Base-by-base conservation (phyloP, 2,329 filamentous ascomycete species). In the Beauveria brongniartii region DNA sequence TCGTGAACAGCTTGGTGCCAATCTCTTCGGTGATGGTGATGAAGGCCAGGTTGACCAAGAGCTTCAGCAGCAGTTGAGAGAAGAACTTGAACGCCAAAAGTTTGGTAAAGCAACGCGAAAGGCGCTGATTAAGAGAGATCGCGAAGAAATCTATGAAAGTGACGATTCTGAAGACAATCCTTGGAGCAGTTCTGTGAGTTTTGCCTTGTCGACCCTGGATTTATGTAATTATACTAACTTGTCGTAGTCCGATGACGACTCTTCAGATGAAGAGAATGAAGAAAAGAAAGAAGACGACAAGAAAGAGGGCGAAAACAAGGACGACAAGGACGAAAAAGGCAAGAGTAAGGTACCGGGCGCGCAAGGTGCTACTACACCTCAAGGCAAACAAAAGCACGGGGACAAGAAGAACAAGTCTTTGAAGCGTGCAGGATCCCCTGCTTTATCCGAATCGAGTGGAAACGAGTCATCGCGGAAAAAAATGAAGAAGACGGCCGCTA, bases 381-480 rank as follows among this genome's bases (percentile, higher is more conserved):
- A 78, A 34, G 77, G 76, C 55, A 83, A 82, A 69, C 77, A 75
- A 58, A 76, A 76, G 60, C 68, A 73, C 12, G 71, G 73, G 26
- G 66, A 75, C 6, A 84, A 83, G 72, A 84, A 84, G 70, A 73
- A 74, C 67, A 86, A 85, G 69, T 81, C 80, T 37, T 82, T 93
- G 57, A 97, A 97, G 77, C 87, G 93, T 34, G 83, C 90, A 37
- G 91, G 92, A 20, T 96, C 92, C 18, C 91, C 92, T 3, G 89
- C 92, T 65, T 81, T 90, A 37, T 97, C 92, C 2, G 93, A 97
- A 71, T 91, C 91, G 10, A 96, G 91, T 71, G 93, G 91, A 58
- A 95, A 92, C 67, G 93, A 97, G 72, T 93, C 90, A 0, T 85
- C 87, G 26, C 88, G 94, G 75, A 91, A 90, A 77, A 84, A 82